Evolutionary conservation across 1,284 basidiomycete species (phyloP).

Genomic region (Quambalaria eucalypti): DNA sequence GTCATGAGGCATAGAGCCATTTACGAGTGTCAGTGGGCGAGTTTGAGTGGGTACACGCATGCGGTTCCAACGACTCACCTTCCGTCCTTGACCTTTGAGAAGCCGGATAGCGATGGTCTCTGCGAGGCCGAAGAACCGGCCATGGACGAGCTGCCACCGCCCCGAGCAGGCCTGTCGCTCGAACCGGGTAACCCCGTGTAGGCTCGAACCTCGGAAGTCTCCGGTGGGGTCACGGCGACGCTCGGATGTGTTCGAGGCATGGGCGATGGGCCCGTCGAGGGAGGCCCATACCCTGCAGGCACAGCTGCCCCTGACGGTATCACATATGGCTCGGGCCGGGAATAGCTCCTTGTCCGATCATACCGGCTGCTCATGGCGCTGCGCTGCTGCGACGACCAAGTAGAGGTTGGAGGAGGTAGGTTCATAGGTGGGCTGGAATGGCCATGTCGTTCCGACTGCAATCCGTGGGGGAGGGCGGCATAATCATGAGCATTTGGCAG

Average conservation of each 20-base stretch:
- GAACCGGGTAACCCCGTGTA: background rate
- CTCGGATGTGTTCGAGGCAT: background rate
- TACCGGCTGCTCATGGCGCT: background rate
- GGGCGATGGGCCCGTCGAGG: background rate
- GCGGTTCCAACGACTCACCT: too few species aligned
- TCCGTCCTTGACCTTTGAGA: conserved; percentile 2
- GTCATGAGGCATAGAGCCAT: too few species aligned
- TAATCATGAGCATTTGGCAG: too few species aligned
- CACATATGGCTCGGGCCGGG: background rate
- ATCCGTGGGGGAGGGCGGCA: too few species aligned
- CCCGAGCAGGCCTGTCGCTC: too few species aligned
- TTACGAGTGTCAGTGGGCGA: background rate
- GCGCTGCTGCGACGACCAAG: too few species aligned
- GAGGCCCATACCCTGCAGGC: background rate
- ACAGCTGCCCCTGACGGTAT: background rate
- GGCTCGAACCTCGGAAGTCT: background rate
- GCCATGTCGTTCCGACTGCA: too few species aligned
- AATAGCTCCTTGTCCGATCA: background rate
- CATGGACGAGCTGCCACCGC: too few species aligned
- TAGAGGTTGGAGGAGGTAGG: too few species aligned
- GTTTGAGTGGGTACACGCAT: background rate
- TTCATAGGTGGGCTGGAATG: too few species aligned
- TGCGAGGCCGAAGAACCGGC: too few species aligned
- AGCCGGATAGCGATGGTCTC: conserved; percentile 3
- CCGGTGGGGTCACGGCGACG: background rate